These are phyloP conservation scores for Nectriaceae sp. DNA, from an alignment of 2,329 filamentous ascomycete species.

Conservation along the genomic window DNA sequence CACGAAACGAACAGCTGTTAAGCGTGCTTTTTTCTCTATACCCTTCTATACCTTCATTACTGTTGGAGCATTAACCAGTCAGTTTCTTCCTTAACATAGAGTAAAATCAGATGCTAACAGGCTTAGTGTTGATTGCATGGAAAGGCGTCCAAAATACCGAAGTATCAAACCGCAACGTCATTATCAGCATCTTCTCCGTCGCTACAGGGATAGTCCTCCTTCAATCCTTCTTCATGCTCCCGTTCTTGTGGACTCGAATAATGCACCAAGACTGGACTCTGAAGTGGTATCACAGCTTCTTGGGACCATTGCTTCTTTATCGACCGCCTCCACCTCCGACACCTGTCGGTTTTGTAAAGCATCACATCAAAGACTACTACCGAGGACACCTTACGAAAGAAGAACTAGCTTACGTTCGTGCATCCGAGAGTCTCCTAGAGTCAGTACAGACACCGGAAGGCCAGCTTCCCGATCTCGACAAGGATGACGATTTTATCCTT, in stretches of 20 bases:
- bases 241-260: constrained; percentile 53
- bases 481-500: constrained; percentile 35
- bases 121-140: constrained; percentile 54
- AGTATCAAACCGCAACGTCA: constrained; percentile 21
- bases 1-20: constrained; percentile 29
- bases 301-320: constrained; percentile 48
- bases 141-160: constrained; percentile 35
- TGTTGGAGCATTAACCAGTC: constrained; percentile 36
- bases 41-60: constrained; percentile 42
- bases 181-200: constrained; percentile 45
- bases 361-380: constrained; percentile 50
- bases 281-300: constrained; percentile 48
- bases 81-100: constrained; percentile 1
- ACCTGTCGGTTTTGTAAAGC: constrained; percentile 42
- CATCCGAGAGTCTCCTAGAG: constrained; percentile 35
- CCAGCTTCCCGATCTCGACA: constrained; percentile 25
- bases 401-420: constrained; percentile 41
- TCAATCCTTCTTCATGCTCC: constrained; percentile 50
- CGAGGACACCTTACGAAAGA: constrained; percentile 48
- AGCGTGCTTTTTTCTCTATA: constrained; percentile 36
- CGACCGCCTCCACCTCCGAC: constrained; percentile 38
- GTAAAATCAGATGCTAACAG: constrained; percentile 7
- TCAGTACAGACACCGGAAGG: constrained; percentile 34
- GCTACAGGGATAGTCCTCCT: constrained; percentile 44
- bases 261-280: constrained; percentile 54